Evolutionary conservation across 768 basidiomycete genomes (phyloP).

Genomic region (Suillus weaverae): DNA sequence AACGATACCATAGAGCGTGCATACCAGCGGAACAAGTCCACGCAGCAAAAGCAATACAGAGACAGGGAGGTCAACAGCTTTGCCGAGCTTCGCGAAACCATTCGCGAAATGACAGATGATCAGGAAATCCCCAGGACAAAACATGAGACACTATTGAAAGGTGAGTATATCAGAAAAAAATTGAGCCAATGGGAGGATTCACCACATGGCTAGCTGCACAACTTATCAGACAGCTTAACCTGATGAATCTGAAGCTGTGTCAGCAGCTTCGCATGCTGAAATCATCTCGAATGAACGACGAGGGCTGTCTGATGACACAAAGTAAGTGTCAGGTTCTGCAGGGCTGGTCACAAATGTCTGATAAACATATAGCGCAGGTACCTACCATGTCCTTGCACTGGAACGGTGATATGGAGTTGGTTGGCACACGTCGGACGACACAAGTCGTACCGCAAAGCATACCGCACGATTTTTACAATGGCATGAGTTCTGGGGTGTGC

Average conservation of each 20-base stretch:
- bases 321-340: neutral
- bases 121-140: neutral
- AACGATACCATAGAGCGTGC: neutral
- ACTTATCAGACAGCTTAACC: neutral
- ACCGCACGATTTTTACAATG: neutral
- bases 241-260: neutral
- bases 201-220: neutral
- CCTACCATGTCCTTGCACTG: too few species aligned
- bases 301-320: neutral
- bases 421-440: neutral
- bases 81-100: neutral
- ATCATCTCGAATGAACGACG: neutral
- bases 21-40: neutral
- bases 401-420: neutral
- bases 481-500: neutral
- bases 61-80: neutral
- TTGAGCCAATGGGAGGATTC: neutral
- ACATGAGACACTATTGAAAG: neutral
- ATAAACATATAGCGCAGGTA: neutral
- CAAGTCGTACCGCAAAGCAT: neutral
- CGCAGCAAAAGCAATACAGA: conserved; percentile 3
- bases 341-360: neutral
- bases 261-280: neutral
- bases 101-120: neutral
- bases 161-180: neutral